Conservation (phyloP, 1,139 yeast genomes). For the Yamadazyma epiphylla region DNA sequence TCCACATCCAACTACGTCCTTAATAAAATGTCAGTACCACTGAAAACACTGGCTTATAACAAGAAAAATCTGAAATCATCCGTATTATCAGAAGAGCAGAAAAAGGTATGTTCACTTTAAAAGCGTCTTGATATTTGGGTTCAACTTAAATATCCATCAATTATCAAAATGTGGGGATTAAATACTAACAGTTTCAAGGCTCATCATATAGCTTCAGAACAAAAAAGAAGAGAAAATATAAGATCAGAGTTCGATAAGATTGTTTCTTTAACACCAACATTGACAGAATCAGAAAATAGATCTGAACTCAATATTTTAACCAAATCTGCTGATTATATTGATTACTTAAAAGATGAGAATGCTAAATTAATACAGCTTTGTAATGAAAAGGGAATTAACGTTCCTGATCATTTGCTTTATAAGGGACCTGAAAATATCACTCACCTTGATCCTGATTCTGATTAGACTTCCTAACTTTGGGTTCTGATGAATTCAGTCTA, state of each 20-base stretch:
- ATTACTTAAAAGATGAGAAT: constrained; percentile 38
- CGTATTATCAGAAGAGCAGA: constrained; percentile 42
- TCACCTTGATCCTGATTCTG: constrained; percentile 8
- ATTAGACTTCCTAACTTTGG: too few relatives aligned
- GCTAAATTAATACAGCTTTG: constrained; percentile 31
- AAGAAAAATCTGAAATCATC: constrained; percentile 17
- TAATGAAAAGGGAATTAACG: constrained; percentile 30
- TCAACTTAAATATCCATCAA: not conserved
- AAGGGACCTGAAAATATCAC: constrained; percentile 32
- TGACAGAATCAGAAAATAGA: constrained; percentile 40
- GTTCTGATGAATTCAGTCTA: too few relatives aligned
- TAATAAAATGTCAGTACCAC: too few relatives aligned
- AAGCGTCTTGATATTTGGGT: not conserved
- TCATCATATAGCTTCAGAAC: constrained; percentile 50
- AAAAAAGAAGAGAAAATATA: constrained; percentile 44
- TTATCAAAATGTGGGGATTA: constrained; percentile 1
- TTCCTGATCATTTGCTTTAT: constrained; percentile 36
- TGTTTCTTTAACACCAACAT: constrained; percentile 40
- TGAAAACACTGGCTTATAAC: not conserved
- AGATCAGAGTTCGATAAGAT: constrained; percentile 45
- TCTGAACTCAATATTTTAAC: constrained; percentile 44
- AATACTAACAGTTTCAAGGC: constrained; percentile 23
- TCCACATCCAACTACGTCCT: too few relatives aligned
- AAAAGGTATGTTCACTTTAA: constrained; percentile 28
- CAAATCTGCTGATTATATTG: constrained; percentile 46